phyloP scores from a whole-genome alignment of 768 basidiomycete species.

The Collybia mongolica region DNA sequence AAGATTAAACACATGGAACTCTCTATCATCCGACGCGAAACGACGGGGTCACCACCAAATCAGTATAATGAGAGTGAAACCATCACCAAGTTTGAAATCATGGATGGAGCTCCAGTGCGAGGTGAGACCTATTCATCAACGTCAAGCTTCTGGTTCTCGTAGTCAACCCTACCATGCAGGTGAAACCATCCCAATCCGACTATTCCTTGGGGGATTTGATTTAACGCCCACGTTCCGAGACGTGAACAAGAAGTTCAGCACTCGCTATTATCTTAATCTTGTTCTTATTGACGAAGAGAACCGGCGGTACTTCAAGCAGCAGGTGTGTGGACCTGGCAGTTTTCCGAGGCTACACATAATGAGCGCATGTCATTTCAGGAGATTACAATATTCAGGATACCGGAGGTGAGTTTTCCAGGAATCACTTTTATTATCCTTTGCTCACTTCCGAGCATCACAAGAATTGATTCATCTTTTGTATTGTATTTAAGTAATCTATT shows the following conservation, averaged over 20 bases:
- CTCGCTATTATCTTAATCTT: constrained; percentile 94
- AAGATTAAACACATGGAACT: constrained; percentile 99
- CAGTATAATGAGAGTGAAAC: constrained; percentile 99
- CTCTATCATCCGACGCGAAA: constrained; percentile 96
- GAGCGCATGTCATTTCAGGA: constrained; percentile 4
- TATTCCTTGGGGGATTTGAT: constrained; percentile 98
- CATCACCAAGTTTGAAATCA: constrained; percentile 99
- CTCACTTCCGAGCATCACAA: neutral
- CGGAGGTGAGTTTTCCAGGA: constrained; percentile 11
- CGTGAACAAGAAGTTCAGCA: constrained; percentile 99
- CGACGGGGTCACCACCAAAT: constrained; percentile 96
- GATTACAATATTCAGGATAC: constrained; percentile 20
- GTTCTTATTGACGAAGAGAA: constrained; percentile 99
- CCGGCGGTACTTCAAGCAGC: constrained; percentile 95
- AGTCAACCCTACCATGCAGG: constrained; percentile 41
- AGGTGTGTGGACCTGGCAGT: constrained; percentile 42
- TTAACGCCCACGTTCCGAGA: constrained; percentile 98
- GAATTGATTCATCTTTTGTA: constrained; percentile 2
- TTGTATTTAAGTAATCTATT: neutral
- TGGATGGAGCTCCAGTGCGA: constrained; percentile 98
- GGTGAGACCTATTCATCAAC: constrained; percentile 41
- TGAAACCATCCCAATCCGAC: constrained; percentile 96
- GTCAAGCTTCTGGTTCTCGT: neutral
- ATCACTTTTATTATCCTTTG: neutral
- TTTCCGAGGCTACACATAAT: neutral